A percentile compares a stretch with the other conserved stretches of the same genome.
These are phyloP conservation scores for Didymella glomerata DNA, from an alignment of 2,329 filamentous ascomycete genomes.

Conservation along the genomic window DNA sequence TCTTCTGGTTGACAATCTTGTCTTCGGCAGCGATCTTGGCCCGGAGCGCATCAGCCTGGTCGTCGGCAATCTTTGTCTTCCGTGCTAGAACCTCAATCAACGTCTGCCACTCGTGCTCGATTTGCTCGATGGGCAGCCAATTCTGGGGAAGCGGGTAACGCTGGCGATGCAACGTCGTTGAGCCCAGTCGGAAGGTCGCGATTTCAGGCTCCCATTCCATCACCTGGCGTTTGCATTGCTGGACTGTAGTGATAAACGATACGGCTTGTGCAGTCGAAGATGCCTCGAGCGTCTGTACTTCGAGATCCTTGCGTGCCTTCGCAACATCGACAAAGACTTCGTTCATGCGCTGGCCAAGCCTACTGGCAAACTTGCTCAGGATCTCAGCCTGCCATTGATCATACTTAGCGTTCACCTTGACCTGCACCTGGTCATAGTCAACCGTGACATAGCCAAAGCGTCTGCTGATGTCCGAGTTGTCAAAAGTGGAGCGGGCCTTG, in stretches of 20 bases:
- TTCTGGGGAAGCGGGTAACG: conserved; percentile 92
- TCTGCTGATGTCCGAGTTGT: conserved; percentile 92
- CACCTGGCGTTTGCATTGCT: conserved; percentile 93
- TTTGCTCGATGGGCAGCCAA: conserved; percentile 95
- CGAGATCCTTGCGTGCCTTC: conserved; percentile 86
- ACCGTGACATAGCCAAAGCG: conserved; percentile 94
- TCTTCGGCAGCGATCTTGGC: conserved; percentile 97
- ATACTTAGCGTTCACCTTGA: conserved; percentile 98
- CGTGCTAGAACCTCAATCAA: conserved; percentile 90
- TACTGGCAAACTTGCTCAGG: conserved; percentile 87
- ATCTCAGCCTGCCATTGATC: conserved; percentile 99
- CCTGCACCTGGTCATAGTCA: conserved; percentile 98
- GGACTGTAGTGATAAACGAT: conserved; percentile 97
- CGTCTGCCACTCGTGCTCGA: conserved; percentile 94
- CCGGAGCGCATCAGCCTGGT: conserved; percentile 92
- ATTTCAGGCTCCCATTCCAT: conserved; percentile 95
- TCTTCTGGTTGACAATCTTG: conserved; percentile 87
- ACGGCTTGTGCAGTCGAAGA: conserved; percentile 97
- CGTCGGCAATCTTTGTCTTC: conserved; percentile 94
- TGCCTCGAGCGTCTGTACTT: conserved; percentile 89
- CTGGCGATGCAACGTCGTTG: conserved; percentile 88
- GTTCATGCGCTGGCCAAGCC: conserved; percentile 87
- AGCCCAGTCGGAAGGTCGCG: conserved; percentile 93
- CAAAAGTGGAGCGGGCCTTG: conserved; percentile 94
- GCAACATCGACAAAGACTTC: conserved; percentile 93